phyloP scores from a whole-genome alignment of 129 eudicot genomes.

The Centaurea solstitialis region DNA sequence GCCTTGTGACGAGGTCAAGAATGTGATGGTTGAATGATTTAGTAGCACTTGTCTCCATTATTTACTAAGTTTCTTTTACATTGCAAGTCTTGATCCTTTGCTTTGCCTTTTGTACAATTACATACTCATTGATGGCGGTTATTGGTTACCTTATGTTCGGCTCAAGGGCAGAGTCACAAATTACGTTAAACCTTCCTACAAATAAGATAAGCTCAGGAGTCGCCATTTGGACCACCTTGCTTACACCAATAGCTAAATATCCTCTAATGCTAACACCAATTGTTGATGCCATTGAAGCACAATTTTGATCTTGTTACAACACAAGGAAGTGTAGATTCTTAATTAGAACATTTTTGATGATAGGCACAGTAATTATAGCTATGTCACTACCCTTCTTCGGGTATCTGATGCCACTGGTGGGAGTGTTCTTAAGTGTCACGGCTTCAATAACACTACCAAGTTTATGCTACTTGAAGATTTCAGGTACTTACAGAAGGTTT shows the following conservation, averaged over 20 bases:
- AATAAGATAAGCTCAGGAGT: conserved; percentile 54
- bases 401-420: conserved; percentile 74
- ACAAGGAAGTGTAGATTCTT: conserved; percentile 34
- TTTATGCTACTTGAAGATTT: conserved; percentile 76
- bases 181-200: conserved; percentile 76
- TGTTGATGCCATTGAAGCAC: conserved; percentile 46
- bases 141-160: conserved; percentile 86
- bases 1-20: no score
- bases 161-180: conserved; percentile 46
- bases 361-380: conserved; percentile 62
- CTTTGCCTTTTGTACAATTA: conserved; percentile 52
- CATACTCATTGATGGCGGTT: conserved; percentile 71
- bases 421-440: conserved; percentile 70
- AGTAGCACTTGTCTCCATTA: no score
- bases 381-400: conserved; percentile 62
- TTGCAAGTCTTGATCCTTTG: conserved; percentile 73
- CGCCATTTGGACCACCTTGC: conserved; percentile 72
- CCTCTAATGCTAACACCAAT: conserved; percentile 81
- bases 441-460: conserved; percentile 73
- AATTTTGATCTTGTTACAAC: conserved; percentile 34
- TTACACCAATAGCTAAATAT: conserved; percentile 79
- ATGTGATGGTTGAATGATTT: no score
- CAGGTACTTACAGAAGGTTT: conserved; percentile 34
- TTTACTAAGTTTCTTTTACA: not conserved
- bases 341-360: conserved; percentile 53